Evolutionary conservation across 2,329 filamentous ascomycete genomes (phyloP).

Genomic region (Aureobasidium sp.): DNA sequence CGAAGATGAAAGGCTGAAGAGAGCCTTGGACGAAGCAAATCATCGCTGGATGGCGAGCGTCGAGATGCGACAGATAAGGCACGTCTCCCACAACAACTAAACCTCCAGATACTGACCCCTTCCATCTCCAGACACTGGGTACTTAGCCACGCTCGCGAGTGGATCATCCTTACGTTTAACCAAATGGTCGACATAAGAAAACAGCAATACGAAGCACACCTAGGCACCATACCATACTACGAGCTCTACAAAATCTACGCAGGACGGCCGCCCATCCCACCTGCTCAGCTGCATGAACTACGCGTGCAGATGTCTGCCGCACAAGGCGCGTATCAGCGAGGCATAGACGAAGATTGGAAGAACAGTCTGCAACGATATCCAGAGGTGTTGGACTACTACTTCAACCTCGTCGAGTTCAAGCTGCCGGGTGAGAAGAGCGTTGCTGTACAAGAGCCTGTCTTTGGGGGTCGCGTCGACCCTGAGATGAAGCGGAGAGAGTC

Average conservation of each 20-base stretch:
- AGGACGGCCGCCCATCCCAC: conserved; percentile 37
- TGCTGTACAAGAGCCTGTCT: conserved; percentile 9
- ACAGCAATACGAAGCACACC: conserved; percentile 34
- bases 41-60: conserved; percentile 23
- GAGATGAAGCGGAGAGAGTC: conserved; percentile 1
- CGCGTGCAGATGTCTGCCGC: conserved; percentile 31
- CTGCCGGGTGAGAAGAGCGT: conserved; percentile 49
- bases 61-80: conserved; percentile 22
- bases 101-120: not conserved
- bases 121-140: conserved; percentile 35
- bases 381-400: conserved; percentile 76
- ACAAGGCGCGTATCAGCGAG: conserved; percentile 58
- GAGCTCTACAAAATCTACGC: conserved; percentile 39
- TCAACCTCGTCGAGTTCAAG: conserved; percentile 58
- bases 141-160: conserved; percentile 36
- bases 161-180: conserved; percentile 38
- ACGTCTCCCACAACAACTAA: conserved; percentile 1
- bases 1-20: conserved; percentile 26
- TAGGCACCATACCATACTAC: conserved; percentile 39
- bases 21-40: conserved; percentile 26
- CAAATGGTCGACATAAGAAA: conserved; percentile 33
- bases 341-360: conserved; percentile 73
- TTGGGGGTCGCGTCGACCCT: not conserved
- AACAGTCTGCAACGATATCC: conserved; percentile 67
- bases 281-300: conserved; percentile 47